Evolutionary conservation across 768 basidiomycete genomes (phyloP), one percentile per base, ranked within the genome.

Genomic region (Leccinum sublutescens): DNA sequence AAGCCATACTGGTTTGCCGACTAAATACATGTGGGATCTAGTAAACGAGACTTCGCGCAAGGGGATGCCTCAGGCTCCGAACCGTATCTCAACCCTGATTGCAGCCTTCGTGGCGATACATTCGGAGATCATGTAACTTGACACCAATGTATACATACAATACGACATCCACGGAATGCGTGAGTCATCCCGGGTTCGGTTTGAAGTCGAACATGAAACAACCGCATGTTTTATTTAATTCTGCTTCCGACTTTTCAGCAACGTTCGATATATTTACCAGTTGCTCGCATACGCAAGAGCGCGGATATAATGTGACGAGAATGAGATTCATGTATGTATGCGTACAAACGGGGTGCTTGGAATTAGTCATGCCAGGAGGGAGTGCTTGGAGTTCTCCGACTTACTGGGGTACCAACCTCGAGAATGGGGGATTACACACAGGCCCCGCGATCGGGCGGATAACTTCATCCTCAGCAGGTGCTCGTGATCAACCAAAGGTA

Each of bases 121-220:
- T 49, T 48, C 23, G 56, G 54, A 57, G 49, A 55, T 55, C 50
- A 34, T 36, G 17, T 50, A 45, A 45, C 43, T 25, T 48, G 33
- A 33, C 40, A 54, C 38, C 17, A 52, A 43, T 52, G 21, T 33
- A 21, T 50, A 34, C 17, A 31, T 50, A 34, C 19, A 55, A 36
- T 34, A 43, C 33, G 14, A 21, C 31, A 17, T n/a, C n/a, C 52
- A 36, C 10, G 25, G 21, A 31, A 38, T 9, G 27, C 4, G 29
- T 52, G 40, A 43, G 38, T 40, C 51, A 40, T 17, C 38, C 55
- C 52, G 43, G 50, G 62, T 38, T 58, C 45, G 56, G 59, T 52
- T 60, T 29, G 56, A 54, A 43, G 36, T 69, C 50, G 49, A 50
- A 58, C n/a, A 52, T 62, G 67, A 66, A 66, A 69, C 60, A 50